Evolutionary conservation across 2,329 filamentous ascomycete species (phyloP), one percentile per base, ranked within the genome.

Genomic region (Neurospora sp.): DNA sequence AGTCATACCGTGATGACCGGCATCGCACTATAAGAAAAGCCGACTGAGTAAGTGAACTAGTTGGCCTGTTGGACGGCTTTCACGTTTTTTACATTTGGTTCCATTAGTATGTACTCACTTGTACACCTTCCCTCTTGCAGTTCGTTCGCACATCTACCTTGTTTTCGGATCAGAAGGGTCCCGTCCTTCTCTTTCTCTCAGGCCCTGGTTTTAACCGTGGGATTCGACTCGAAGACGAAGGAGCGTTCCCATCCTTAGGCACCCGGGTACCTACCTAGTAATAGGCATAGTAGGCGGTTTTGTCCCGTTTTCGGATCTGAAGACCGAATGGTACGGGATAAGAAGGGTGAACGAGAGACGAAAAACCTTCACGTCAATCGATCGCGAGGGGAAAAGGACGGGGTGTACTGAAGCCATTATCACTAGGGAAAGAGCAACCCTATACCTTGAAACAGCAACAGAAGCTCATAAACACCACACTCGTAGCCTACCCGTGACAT

Each of bases 1-100:
- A 11, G 84, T 87, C 85, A 87, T 85, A 73, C 84, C 84, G 73
- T 87, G 86, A 76, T 88, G 86, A 73, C 82, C 85, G 15, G 86
- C 86, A 74, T 88, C 85, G 75, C 86, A 88, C 86, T 86, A 69
- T 33, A 71, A 68, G 23, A 33, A 43, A 11, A 70, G 66, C 15
- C 40, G 67, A 11, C 12, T 17, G 67, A 11, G 46, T 70, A 57
- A 73, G 68, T 67, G 69, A 70, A 70, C 69, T 67, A 28, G 28
- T 28, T 28, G 52, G 19, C 52, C 69, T 67, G 4, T 6, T 33
- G 43, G 62, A 38, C 15, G 40, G 40, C 15, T 41, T 41, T 41
- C 12, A 41, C 8, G 40, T 15, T 41, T 41, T 41, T 41, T 41
- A 15, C 40, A 8, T 15, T 41, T 41, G 40, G 40, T 41, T 28